Evolutionary conservation across 345 rosid species (phyloP).

Genomic region (Aethionema arabicum): DNA sequence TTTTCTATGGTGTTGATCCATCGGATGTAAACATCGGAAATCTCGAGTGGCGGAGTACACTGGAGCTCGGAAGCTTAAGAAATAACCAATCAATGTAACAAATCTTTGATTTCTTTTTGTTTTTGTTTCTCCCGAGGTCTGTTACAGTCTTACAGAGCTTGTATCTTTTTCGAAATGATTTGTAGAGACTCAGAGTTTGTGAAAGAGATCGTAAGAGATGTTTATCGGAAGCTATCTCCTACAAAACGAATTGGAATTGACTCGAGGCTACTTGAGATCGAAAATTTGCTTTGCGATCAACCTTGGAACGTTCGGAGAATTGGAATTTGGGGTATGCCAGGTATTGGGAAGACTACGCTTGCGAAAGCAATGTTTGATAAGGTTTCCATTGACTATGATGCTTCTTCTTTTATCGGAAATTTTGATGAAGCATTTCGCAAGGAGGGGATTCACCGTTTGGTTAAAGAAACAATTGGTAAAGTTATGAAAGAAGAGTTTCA

Average conservation of each 20-base stretch:
- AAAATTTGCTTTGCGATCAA: conserved; percentile 3
- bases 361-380: conserved; percentile 8
- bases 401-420: conserved; percentile 10
- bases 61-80: neutral
- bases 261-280: conserved; percentile 4
- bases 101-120: too few relatives aligned
- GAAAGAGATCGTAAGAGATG: conserved; percentile 1
- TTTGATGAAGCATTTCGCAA: neutral
- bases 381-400: conserved; percentile 10
- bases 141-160: too few relatives aligned
- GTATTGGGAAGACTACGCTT: conserved; percentile 28
- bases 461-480: neutral
- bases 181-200: conserved; percentile 6
- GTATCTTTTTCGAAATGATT: neutral
- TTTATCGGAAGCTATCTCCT: neutral
- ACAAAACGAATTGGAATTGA: neutral
- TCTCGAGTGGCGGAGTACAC: neutral
- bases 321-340: conserved; percentile 27
- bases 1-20: too few relatives aligned
- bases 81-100: too few relatives aligned
- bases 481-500: neutral
- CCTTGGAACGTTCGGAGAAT: neutral
- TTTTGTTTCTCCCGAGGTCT: too few relatives aligned
- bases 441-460: neutral
- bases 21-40: neutral